These are phyloP conservation scores for Solanum chiquidenum DNA, from an alignment of 257 asterid species.

Conservation along the genomic window DNA sequence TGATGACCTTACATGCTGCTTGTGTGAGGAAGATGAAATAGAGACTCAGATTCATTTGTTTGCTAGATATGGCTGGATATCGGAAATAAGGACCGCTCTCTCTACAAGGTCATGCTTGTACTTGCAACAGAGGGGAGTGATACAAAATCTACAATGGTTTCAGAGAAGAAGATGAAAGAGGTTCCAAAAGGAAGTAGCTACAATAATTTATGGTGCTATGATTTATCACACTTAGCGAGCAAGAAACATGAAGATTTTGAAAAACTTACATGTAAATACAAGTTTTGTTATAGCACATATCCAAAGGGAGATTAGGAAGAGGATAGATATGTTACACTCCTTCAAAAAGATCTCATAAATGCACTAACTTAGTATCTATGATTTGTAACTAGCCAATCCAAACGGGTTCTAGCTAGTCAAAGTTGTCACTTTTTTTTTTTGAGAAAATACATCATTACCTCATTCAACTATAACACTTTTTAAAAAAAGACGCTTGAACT, in stretches of 20 bases:
- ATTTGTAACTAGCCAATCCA: not conserved
- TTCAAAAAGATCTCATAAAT: too few species aligned
- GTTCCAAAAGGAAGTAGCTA: too few species aligned
- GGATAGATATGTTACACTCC: too few species aligned
- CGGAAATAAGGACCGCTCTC: not conserved
- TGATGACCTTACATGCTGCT: not conserved
- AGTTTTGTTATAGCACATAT: too few species aligned
- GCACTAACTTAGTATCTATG: not conserved
- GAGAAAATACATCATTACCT: too few species aligned
- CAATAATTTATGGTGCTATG: too few species aligned
- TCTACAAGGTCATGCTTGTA: not conserved
- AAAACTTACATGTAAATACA: too few species aligned
- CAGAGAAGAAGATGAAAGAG: too few species aligned
- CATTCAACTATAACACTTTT: not conserved
- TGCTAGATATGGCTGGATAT: not conserved
- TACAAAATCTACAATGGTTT: too few species aligned
- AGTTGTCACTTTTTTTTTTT: not conserved
- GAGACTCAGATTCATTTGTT: not conserved
- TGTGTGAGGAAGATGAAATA: not conserved
- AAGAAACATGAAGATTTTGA: too few species aligned
- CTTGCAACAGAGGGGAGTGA: not conserved
- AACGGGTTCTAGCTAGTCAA: not conserved
- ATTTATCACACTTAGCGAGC: too few species aligned
- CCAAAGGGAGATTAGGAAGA: too few species aligned
- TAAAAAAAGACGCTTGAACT: not conserved